Conservation (phyloP, 2,329 filamentous ascomycete genomes). For the Fusarium sp. region DNA sequence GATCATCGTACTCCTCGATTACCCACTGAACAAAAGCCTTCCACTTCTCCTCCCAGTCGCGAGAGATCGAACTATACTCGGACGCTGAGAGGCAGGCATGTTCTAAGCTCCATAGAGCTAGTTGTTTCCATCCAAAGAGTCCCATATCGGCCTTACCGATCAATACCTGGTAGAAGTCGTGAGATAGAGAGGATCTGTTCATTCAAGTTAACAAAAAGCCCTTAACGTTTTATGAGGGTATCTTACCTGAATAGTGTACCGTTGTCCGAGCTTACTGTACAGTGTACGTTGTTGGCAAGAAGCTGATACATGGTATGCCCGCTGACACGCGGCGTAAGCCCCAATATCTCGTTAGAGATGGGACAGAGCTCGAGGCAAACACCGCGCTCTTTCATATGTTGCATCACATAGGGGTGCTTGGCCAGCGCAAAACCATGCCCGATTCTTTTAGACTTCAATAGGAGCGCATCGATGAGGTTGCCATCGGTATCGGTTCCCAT, state of each 20-base stretch:
- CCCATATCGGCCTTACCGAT: slow-evolving; percentile 76
- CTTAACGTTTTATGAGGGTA: not conserved
- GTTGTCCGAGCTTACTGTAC: slow-evolving; percentile 81
- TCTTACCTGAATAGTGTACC: slow-evolving; percentile 77
- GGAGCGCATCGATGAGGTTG: slow-evolving; percentile 77
- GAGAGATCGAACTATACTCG: slow-evolving; percentile 56
- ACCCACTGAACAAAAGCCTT: slow-evolving; percentile 68
- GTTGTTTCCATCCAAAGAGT: slow-evolving; percentile 78
- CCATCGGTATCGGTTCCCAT: slow-evolving; percentile 73
- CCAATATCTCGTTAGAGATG: slow-evolving; percentile 82
- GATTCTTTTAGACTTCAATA: slow-evolving; percentile 76
- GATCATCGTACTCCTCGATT: slow-evolving; percentile 56
- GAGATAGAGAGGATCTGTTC: slow-evolving; percentile 74
- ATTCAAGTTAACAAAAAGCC: slow-evolving; percentile 1
- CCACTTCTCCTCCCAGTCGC: slow-evolving; percentile 70
- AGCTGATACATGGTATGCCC: slow-evolving; percentile 77
- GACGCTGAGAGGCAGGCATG: slow-evolving; percentile 66
- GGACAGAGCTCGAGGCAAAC: slow-evolving; percentile 83
- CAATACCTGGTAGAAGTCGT: slow-evolving; percentile 84
- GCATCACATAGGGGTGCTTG: slow-evolving; percentile 75
- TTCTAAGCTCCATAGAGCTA: slow-evolving; percentile 72
- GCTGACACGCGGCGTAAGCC: slow-evolving; percentile 73
- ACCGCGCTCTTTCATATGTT: slow-evolving; percentile 71
- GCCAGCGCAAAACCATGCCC: slow-evolving; percentile 80
- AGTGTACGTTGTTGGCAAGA: slow-evolving; percentile 79